Percentiles rank a stretch among this genome's conserved stretches.
Evolutionary conservation across 768 basidiomycete species (phyloP).

Genomic region (Amanita phalloides): DNA sequence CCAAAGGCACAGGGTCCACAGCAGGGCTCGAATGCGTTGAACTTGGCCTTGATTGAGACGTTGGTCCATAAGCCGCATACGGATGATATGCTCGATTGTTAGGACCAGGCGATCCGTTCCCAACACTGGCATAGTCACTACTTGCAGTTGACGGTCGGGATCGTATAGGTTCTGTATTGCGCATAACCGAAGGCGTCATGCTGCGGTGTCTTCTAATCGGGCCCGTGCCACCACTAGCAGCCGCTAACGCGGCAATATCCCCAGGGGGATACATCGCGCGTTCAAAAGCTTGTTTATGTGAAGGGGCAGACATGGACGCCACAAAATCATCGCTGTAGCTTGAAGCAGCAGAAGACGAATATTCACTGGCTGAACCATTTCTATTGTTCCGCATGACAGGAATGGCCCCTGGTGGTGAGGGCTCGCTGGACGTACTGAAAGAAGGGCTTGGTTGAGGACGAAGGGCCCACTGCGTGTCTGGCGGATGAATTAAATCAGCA

Average conservation of each 20-base stretch:
- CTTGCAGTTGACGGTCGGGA: slow-evolving; percentile 34
- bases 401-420: slow-evolving; percentile 21
- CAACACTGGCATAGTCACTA: slow-evolving; percentile 20
- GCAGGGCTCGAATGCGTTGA: slow-evolving; percentile 38
- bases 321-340: slow-evolving; percentile 29
- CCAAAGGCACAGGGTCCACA: slow-evolving; percentile 27
- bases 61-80: slow-evolving; percentile 32
- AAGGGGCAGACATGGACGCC: slow-evolving; percentile 53
- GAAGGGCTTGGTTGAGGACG: slow-evolving; percentile 27
- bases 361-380: slow-evolving; percentile 16
- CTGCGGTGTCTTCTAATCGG: slow-evolving; percentile 63
- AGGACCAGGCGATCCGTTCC: slow-evolving; percentile 24
- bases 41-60: slow-evolving; percentile 22
- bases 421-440: slow-evolving; percentile 27
- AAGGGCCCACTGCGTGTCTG: slow-evolving; percentile 29
- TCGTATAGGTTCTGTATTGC: slow-evolving; percentile 40
- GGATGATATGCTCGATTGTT: slow-evolving; percentile 45
- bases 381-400: slow-evolving; percentile 17
- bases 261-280: slow-evolving; percentile 37
- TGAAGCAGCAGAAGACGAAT: slow-evolving; percentile 19
- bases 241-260: slow-evolving; percentile 15
- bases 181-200: slow-evolving; percentile 59
- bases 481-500: slow-evolving; percentile 14
- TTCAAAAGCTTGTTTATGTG: slow-evolving; percentile 61
- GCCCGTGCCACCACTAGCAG: slow-evolving; percentile 28